Evolutionary conservation across 2,329 filamentous ascomycete genomes (phyloP), one percentile per base, ranked within the genome.

Genomic region (Aspergillus fumigatus): DNA sequence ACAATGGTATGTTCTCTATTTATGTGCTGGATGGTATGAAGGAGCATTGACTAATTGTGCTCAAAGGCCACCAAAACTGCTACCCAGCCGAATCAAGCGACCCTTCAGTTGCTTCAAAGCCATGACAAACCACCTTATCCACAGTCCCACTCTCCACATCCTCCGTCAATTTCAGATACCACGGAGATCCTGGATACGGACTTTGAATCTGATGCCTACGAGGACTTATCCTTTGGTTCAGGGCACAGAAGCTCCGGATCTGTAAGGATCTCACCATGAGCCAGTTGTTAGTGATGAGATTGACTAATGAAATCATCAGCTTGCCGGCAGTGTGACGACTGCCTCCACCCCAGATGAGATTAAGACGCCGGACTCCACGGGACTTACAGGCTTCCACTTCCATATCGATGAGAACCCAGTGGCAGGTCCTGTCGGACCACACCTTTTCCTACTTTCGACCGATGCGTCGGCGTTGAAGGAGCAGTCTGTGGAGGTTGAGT

Each of bases 261-360:
- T 17, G 59, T 63, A 29, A n/a, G 59, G 57, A 29, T 51, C 9
- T 35, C 40, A 27, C 21, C 6, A 3, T 17, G 21, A 47, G 23
- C n/a, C 35, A 17, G 3, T 35, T 50, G 4, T 2, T 2, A 54
- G 11, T 45, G 19, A 26, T 4, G 6, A 17, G 2, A 21, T 19
- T 23, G 10, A 29, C 58, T 61, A 50, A 60, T 29, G 21, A 10
- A 21, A 41, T n/a, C n/a, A 7, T 40, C 68, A 92, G 88, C 81
- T 84, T 60, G 83, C 89, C 67, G 85, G 84, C 58, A 95, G 90
- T 77, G 85, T 92, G 69, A 93, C 90, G 3, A 96, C 92, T 2
- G 80, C 94, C 40, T 96, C 92, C 6, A 93, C 90, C 1, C 92
- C 89, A 67, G 91, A 95, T 67, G 92, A 96, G 70, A 82, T 87